These are phyloP conservation scores for Suillus clintonianus DNA, from an alignment of 768 basidiomycete genomes.

Conservation along the genomic window DNA sequence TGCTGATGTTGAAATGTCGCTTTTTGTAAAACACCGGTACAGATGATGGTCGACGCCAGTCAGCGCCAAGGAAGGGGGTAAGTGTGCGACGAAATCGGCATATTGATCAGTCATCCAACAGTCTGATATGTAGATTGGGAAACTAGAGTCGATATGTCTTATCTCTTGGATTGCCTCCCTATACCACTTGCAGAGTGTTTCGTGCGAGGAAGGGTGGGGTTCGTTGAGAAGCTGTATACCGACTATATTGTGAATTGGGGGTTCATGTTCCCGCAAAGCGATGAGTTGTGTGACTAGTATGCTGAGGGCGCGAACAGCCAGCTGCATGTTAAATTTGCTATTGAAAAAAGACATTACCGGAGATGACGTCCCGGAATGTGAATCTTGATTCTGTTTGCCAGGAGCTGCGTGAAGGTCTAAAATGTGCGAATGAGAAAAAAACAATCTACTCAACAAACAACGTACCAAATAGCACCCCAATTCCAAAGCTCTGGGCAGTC, in stretches of 20 bases:
- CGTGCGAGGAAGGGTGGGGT: conserved; percentile 52
- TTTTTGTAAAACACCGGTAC: conserved; percentile 74
- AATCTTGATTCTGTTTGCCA: conserved; percentile 71
- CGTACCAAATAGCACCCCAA: conserved; percentile 77
- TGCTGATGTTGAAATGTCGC: conserved; percentile 56
- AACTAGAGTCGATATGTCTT: conserved; percentile 47
- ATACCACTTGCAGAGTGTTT: conserved; percentile 65
- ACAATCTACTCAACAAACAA: conserved; percentile 4
- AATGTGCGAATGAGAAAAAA: conserved; percentile 19
- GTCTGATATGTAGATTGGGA: conserved; percentile 77
- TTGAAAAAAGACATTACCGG: conserved; percentile 50
- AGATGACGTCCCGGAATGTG: conserved; percentile 65
- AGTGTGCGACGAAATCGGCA: conserved; percentile 49
- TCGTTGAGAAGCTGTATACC: conserved; percentile 65
- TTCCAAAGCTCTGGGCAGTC: conserved; percentile 52
- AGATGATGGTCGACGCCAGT: conserved; percentile 80
- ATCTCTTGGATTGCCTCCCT: conserved; percentile 52
- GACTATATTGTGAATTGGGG: conserved; percentile 46
- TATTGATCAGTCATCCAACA: conserved; percentile 74
- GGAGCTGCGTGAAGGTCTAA: conserved; percentile 75
- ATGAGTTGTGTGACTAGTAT: conserved; percentile 36
- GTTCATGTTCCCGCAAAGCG: conserved; percentile 54
- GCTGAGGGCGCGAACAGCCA: conserved; percentile 50
- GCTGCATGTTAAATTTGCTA: conserved; percentile 42
- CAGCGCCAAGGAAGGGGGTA: conserved; percentile 35